Evolutionary conservation across 371 early-diverging fungal species (phyloP), one percentile per base, ranked within the genome.

Genomic region (Saksenaea oblongispora): DNA sequence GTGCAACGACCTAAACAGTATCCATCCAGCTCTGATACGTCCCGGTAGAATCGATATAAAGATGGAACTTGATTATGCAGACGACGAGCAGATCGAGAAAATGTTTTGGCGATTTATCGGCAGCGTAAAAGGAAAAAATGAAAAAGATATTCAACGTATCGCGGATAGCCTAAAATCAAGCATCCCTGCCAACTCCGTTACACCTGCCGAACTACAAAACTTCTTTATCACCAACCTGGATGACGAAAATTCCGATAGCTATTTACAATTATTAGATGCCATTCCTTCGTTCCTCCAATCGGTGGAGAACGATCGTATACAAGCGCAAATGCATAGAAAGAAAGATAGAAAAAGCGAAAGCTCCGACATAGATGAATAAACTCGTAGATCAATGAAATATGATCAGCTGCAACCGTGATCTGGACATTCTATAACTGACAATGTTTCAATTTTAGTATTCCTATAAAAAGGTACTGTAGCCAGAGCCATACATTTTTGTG

Each of bases 31-130:
- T 8, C 76, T 99, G 55, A 87, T 97, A 54, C 89, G 99, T 15
- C 98, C 99, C 4, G 99, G 99, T 1, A 89, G 99, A 22, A 91
- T 98, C 5, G 99, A 99, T 65, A 70, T 92, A 55, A 88, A 93
- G 64, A 82, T 89, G n/a, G 82, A 84, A 44, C 79, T 99, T 62
- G 97, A 90, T 51, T 85, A 91, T 54, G 92, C 91, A 0, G 87
- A 88, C 7, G 66, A 74, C 15, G 66, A 80, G 55, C 95, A 96
- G 75, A 86, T 89, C 26, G 67, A 80, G 56, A 70, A 76, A n/a
- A 77, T 81, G 75, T 84, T 83, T 71, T 69, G 73, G 65, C 77
- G 81, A 39, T 82, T 85, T 56, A 74, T 76, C 58, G 65, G 64
- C 3, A 47, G 39, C 3, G 59, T 7, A 51, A 11, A 24, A 53